These are phyloP conservation scores for Hanseniaspora lachancei DNA, from an alignment of 805 yeast species.

Conservation along the genomic window DNA sequence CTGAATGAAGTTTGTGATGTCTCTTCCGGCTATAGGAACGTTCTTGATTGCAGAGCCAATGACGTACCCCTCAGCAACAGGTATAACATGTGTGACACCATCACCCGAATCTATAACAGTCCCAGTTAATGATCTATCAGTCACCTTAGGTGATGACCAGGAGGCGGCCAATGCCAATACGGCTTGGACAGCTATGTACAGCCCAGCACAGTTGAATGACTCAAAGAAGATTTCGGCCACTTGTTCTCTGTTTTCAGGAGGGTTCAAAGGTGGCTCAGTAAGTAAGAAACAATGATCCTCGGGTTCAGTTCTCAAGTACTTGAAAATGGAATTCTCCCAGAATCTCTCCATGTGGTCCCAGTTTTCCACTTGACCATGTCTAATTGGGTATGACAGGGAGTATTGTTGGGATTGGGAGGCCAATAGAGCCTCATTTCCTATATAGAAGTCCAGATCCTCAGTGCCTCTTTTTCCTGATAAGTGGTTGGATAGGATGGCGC, in stretches of 20 bases:
- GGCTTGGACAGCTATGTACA: slow-evolving; percentile 97
- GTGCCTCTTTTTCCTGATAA: slow-evolving; percentile 69
- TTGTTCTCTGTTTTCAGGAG: slow-evolving; percentile 98
- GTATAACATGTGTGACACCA: slow-evolving; percentile 97
- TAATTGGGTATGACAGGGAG: slow-evolving; percentile 78
- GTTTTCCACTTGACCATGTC: slow-evolving; percentile 95
- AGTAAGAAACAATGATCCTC: slow-evolving; percentile 92
- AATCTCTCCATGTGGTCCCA: slow-evolving; percentile 99
- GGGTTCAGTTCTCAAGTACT: slow-evolving; percentile 93
- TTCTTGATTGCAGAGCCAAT: slow-evolving; percentile 95
- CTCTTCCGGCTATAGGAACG: slow-evolving; percentile 97
- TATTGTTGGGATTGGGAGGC: slow-evolving; percentile 89
- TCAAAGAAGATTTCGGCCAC: slow-evolving; percentile 99
- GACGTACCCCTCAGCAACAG: slow-evolving; percentile 98
- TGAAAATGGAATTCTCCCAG: slow-evolving; percentile 95
- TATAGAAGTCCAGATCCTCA: slow-evolving; percentile 84
- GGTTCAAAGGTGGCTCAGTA: slow-evolving; percentile 97
- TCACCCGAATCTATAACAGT: slow-evolving; percentile 98
- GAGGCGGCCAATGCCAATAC: slow-evolving; percentile 96
- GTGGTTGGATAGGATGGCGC: slow-evolving; percentile 27
- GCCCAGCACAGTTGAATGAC: slow-evolving; percentile 95
- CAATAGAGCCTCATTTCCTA: slow-evolving; percentile 86
- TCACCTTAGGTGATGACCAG: slow-evolving; percentile 94
- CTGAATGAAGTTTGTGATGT: slow-evolving; percentile 88
- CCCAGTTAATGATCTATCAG: slow-evolving; percentile 91